Percentiles rank a stretch among this genome's conserved stretches.
Evolutionary conservation across 2,329 filamentous ascomycete genomes (phyloP).

Genomic region (Colletotrichum australisinense): DNA sequence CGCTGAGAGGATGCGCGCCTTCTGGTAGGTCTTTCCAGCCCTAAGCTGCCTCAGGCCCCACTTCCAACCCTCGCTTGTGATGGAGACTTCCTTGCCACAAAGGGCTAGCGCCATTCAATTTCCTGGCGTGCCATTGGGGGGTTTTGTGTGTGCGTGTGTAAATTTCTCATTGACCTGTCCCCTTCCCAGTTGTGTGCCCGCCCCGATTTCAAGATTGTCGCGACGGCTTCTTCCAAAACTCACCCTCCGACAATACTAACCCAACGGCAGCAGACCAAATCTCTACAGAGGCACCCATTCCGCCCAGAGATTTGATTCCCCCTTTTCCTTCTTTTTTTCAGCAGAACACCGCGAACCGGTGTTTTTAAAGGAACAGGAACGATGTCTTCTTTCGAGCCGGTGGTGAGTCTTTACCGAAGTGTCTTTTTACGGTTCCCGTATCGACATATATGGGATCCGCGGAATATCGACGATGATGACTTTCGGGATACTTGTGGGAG

Average conservation of each 20-base stretch:
- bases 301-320: slow-evolving; percentile 39
- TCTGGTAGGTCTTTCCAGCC: slow-evolving; percentile 53
- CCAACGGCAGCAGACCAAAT: slow-evolving; percentile 37
- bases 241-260: slow-evolving; percentile 38
- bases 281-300: slow-evolving; percentile 32
- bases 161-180: slow-evolving; percentile 37
- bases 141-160: slow-evolving; percentile 40
- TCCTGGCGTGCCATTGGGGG: slow-evolving; percentile 12
- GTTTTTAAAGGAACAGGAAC: slow-evolving; percentile 54
- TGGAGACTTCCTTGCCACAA: slow-evolving; percentile 44
- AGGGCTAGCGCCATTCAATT: slow-evolving; percentile 44
- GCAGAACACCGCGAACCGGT: slow-evolving; percentile 34
- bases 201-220: slow-evolving; percentile 36
- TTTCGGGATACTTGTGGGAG: background rate
- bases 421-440: background rate
- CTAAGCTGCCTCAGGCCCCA: slow-evolving; percentile 48
- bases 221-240: slow-evolving; percentile 36
- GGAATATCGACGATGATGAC: slow-evolving; percentile 4
- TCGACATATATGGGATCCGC: background rate
- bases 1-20: background rate
- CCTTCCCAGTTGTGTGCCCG: slow-evolving; percentile 3
- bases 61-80: slow-evolving; percentile 49
- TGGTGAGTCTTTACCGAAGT: slow-evolving; percentile 65
- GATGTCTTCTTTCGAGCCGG: slow-evolving; percentile 78
- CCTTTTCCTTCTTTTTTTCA: slow-evolving; percentile 35